phyloP scores from a whole-genome alignment of 192 early-diverging fungal genomes.

The Coemansia sp. region DNA sequence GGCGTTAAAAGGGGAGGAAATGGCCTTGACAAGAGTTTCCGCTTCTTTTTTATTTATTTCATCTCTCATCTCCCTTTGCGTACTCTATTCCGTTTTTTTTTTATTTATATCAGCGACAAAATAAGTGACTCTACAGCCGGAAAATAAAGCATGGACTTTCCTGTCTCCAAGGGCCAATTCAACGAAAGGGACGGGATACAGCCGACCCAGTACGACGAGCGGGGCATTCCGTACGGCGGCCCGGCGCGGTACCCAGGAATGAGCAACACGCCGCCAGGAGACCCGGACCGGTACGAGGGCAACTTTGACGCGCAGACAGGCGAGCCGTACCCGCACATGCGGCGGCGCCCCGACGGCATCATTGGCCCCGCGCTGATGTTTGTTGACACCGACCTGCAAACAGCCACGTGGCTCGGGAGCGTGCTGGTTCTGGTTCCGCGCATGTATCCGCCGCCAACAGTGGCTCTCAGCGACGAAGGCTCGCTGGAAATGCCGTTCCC shows the following conservation, averaged over 20 bases:
- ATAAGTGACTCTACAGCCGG: neutral
- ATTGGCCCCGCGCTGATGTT: constrained; percentile 58
- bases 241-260: constrained; percentile 40
- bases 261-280: constrained; percentile 7
- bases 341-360: constrained; percentile 45
- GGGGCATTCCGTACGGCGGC: constrained; percentile 44
- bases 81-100: constrained; percentile 6
- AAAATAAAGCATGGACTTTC: constrained; percentile 39
- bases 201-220: constrained; percentile 36
- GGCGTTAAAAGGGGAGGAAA: no score
- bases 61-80: constrained; percentile 2
- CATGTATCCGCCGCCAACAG: constrained; percentile 29
- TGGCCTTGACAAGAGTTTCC: neutral
- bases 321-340: constrained; percentile 43
- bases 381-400: constrained; percentile 56
- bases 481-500: constrained; percentile 27
- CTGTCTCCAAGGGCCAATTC: constrained; percentile 37
- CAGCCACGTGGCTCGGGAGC: constrained; percentile 58
- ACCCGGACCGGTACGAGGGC: constrained; percentile 48
- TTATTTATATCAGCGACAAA: neutral
- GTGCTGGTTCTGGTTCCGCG: constrained; percentile 53
- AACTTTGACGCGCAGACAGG: constrained; percentile 52
- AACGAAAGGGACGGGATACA: constrained; percentile 23
- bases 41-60: constrained; percentile 12
- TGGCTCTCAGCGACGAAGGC: constrained; percentile 44